Evolutionary conservation across 2,329 filamentous ascomycete species (phyloP).

Genomic region (Curvularia hawaiiensis): DNA sequence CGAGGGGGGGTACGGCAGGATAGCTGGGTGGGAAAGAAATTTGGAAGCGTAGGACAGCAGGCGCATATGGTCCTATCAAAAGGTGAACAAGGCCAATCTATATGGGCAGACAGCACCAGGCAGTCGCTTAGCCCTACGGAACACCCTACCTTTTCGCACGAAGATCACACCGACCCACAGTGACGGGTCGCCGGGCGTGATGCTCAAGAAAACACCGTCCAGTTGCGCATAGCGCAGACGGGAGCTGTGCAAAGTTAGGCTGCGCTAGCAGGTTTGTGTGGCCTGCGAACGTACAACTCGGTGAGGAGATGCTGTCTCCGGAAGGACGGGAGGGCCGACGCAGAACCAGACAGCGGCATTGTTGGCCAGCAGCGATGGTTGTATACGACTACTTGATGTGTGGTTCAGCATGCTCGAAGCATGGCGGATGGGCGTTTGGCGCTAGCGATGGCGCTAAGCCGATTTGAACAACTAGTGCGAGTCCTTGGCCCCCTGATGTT

Average conservation of each 20-base stretch:
- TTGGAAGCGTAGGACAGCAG: conserved; percentile 86
- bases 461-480: conserved; percentile 8
- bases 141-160: conserved; percentile 74
- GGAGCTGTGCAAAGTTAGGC: conserved; percentile 60
- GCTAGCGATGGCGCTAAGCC: conserved; percentile 21
- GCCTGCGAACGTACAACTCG: conserved; percentile 70
- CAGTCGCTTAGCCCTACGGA: conserved; percentile 20
- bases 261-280: conserved; percentile 19
- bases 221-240: conserved; percentile 83
- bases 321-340: conserved; percentile 53
- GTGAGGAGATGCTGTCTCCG: conserved; percentile 77
- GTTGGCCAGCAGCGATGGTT: conserved; percentile 13
- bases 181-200: conserved; percentile 79
- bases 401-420: conserved; percentile 9
- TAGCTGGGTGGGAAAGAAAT: conserved; percentile 85
- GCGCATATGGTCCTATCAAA: conserved; percentile 79
- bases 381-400: not conserved
- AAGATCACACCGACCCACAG: conserved; percentile 93
- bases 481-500: conserved; percentile 8
- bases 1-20: conserved; percentile 76
- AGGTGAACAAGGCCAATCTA: conserved; percentile 32
- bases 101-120: conserved; percentile 13
- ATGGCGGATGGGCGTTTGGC: conserved; percentile 13
- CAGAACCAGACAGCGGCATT: conserved; percentile 33
- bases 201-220: conserved; percentile 82